Evolutionary conservation across 2,329 filamentous ascomycete genomes (phyloP), one percentile per base, ranked within the genome.

Genomic region (Cladosporium sp.): DNA sequence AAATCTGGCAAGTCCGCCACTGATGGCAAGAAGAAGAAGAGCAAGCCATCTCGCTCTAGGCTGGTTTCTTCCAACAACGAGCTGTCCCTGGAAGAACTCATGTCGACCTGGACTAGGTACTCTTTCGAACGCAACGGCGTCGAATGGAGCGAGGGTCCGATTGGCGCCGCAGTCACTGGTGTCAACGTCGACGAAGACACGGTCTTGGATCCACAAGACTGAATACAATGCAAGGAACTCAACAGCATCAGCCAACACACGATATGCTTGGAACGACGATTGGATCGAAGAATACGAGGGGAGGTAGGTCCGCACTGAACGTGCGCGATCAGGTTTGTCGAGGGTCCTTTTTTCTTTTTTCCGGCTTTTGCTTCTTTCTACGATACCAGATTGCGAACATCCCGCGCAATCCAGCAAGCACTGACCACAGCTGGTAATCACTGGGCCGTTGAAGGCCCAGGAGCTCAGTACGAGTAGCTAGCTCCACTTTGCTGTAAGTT

Each of bases 11-110:
- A 32, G 15, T 7, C 20, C 39, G 25, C 43, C 20, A 19, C 41
- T 3, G 15, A 43, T 38, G n/a, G 20, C 22, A 53, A 48, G 49
- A 56, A 54, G 52, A 51, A 55, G 42, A 62, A 56, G 46, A 30
- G 85, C 76, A 85, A 85, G 67, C 77, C 29, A 4, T 12, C 20
- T 4, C n/a, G 16, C 27, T 82, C 53, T 80, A 83, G 64, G 84
- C 83, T 63, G 79, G 76, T 95, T 25, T 95, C 93, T 72, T 83
- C 83, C 55, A 88, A 94, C 64, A 82, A 85, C 45, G 84, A 86
- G 52, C 73, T 83, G 62, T 93, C 87, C 62, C 87, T 89, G 1
- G 91, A 96, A 72, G 91, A 95, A 77, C 88, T 84, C 71, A 90
- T 95, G 87, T 85, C 88, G 22, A 72, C 74, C 64, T 73, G 93